phyloP scores from a whole-genome alignment of 176 grass and related monocot species.

The Juncus inflexus region DNA sequence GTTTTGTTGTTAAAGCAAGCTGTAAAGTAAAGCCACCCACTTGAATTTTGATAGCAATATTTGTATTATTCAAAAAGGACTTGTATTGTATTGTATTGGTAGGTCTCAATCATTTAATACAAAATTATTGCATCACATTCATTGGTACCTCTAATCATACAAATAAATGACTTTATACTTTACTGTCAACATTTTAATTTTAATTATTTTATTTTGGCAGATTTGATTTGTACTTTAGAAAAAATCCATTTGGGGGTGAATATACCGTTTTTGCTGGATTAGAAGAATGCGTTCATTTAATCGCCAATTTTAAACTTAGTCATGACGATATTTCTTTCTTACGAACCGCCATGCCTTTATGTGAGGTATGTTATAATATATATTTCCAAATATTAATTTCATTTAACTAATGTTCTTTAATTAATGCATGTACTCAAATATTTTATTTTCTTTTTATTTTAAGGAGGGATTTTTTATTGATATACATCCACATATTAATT shows the following conservation, averaged over 20 bases:
- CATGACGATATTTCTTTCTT: slow-evolving; percentile 75
- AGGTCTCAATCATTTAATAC: too few relatives aligned
- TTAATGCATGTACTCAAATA: not conserved
- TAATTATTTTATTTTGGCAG: slow-evolving; percentile 47
- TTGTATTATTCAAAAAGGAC: too few relatives aligned
- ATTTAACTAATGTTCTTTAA: too few relatives aligned
- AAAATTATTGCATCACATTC: too few relatives aligned
- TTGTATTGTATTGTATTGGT: too few relatives aligned
- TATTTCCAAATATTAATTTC: not conserved
- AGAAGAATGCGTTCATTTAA: slow-evolving; percentile 92
- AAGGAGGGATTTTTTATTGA: slow-evolving; percentile 3
- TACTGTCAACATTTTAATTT: not conserved
- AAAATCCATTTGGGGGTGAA: slow-evolving; percentile 95
- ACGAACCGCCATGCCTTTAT: slow-evolving; percentile 70
- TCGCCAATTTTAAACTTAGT: slow-evolving; percentile 88
- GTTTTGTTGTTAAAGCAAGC: too few relatives aligned
- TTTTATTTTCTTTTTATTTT: slow-evolving; percentile 17
- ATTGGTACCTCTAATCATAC: too few relatives aligned
- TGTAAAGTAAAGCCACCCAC: too few relatives aligned
- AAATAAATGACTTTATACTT: too few relatives aligned
- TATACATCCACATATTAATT: not conserved
- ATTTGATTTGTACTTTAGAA: slow-evolving; percentile 96
- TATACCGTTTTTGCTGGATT: slow-evolving; percentile 96
- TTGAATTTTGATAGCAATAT: too few relatives aligned
- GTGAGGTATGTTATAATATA: slow-evolving; percentile 53